Conservation (phyloP, 805 yeast species). For the Kodamaea hsintzibuensis region DNA sequence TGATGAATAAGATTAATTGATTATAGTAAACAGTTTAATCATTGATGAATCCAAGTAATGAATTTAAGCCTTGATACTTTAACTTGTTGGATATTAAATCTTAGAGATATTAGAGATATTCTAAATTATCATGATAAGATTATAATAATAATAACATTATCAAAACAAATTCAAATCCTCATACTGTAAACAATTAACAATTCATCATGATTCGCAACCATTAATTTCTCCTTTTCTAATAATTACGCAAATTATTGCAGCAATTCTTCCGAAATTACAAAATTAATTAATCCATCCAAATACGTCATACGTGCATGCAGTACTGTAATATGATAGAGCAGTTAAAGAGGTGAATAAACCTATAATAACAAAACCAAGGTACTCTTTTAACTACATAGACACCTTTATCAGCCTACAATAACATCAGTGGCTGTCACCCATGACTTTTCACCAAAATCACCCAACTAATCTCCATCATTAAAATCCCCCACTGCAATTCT, state of each 20-base stretch:
- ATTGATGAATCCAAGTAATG: no score
- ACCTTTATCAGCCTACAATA: not conserved
- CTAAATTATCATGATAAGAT: no score
- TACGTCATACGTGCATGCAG: not conserved
- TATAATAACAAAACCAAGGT: no score
- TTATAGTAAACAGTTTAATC: no score
- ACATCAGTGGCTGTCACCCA: not conserved
- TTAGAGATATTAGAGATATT: no score
- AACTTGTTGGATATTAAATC: no score
- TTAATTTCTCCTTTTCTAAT: not conserved
- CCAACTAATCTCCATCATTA: not conserved
- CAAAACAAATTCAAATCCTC: no score
- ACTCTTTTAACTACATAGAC: not conserved
- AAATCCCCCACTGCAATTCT: not conserved
- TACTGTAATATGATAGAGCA: not conserved
- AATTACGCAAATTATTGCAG: not conserved
- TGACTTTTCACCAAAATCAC: not conserved
- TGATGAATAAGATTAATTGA: no score
- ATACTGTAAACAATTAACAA: no score
- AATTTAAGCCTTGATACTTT: no score
- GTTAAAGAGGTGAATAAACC: no score
- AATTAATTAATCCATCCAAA: not conserved
- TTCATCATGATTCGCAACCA: not conserved
- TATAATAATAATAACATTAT: no score
- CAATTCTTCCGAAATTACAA: not conserved